These are phyloP conservation scores for Sanghuangporus baumii DNA, from an alignment of 1,284 basidiomycete genomes.

Conservation along the genomic window DNA sequence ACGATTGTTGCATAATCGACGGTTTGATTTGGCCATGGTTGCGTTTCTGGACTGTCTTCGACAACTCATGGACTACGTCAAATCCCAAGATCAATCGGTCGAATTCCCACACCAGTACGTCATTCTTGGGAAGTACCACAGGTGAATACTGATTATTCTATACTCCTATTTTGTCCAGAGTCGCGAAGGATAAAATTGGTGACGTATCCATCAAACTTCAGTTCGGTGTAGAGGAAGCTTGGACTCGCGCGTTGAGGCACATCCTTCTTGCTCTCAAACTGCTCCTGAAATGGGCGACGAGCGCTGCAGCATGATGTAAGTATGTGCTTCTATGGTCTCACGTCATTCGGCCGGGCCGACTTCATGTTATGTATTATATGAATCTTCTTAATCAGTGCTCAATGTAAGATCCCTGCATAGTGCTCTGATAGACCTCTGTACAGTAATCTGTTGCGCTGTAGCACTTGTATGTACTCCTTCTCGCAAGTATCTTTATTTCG, in stretches of 20 bases:
- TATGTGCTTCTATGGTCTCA: slow-evolving; percentile 1
- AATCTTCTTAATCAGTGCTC: not conserved
- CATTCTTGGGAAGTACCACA: slow-evolving; percentile 3
- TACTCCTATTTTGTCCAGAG: slow-evolving; percentile 39
- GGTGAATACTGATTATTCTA: not conserved
- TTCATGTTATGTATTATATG: not conserved
- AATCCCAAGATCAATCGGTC: slow-evolving; percentile 62
- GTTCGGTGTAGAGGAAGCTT: slow-evolving; percentile 91
- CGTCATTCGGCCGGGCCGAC: not conserved
- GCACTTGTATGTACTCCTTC: too few species aligned
- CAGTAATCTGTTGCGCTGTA: too few species aligned
- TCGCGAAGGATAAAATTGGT: slow-evolving; percentile 92
- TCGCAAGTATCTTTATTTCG: too few species aligned
- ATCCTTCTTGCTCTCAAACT: slow-evolving; percentile 88
- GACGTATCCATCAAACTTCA: slow-evolving; percentile 92
- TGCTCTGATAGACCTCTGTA: too few species aligned
- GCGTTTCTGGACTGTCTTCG: slow-evolving; percentile 93
- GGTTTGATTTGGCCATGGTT: slow-evolving; percentile 96
- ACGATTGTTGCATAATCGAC: slow-evolving; percentile 85
- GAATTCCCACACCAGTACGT: slow-evolving; percentile 84
- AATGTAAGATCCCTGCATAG: too few species aligned
- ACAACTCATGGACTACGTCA: slow-evolving; percentile 83
- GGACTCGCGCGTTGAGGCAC: slow-evolving; percentile 91
- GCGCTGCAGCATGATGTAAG: slow-evolving; percentile 49
- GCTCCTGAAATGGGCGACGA: slow-evolving; percentile 78